Conservation (phyloP, 2,329 filamentous ascomycete species). For the Ophiostoma fasciatum region DNA sequence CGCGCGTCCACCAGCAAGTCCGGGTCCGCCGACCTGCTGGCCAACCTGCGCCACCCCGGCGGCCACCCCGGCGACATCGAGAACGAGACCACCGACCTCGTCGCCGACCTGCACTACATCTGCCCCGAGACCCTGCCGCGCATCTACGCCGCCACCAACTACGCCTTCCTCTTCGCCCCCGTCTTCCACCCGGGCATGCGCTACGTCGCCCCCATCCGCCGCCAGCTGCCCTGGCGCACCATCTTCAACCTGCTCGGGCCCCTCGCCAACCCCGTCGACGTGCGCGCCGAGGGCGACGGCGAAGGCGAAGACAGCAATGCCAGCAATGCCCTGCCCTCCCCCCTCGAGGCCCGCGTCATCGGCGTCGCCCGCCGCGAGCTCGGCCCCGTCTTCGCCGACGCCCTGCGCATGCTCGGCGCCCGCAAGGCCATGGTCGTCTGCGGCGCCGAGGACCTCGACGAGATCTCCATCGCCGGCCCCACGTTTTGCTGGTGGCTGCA, state of each 20-base stretch:
- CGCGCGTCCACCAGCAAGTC: constrained; percentile 89
- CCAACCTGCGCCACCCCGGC: constrained; percentile 46
- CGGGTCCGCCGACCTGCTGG: constrained; percentile 83
- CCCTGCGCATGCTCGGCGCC: constrained; percentile 59
- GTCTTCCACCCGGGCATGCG: constrained; percentile 94
- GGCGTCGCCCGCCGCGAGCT: constrained; percentile 81
- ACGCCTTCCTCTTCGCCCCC: constrained; percentile 89
- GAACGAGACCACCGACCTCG: constrained; percentile 20
- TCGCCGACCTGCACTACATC: constrained; percentile 62
- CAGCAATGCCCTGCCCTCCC: neutral
- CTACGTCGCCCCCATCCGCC: constrained; percentile 72
- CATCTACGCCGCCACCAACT: constrained; percentile 72
- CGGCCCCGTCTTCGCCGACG: constrained; percentile 78
- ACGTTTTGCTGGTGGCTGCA: constrained; percentile 80
- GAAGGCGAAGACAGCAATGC: too few species aligned
- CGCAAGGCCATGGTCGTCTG: constrained; percentile 78
- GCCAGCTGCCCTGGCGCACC: constrained; percentile 81
- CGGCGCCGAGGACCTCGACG: constrained; percentile 86
- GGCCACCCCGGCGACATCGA: constrained; percentile 6
- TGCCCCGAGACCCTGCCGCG: constrained; percentile 53
- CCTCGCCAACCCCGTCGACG: constrained; percentile 78
- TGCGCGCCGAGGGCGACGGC: constrained; percentile 17
- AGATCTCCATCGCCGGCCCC: constrained; percentile 78
- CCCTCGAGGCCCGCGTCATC: constrained; percentile 75
- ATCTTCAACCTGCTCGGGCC: constrained; percentile 97